phyloP scores from a whole-genome alignment of 495 filamentous ascomycete genomes.

The Gamarada debralockiae region DNA sequence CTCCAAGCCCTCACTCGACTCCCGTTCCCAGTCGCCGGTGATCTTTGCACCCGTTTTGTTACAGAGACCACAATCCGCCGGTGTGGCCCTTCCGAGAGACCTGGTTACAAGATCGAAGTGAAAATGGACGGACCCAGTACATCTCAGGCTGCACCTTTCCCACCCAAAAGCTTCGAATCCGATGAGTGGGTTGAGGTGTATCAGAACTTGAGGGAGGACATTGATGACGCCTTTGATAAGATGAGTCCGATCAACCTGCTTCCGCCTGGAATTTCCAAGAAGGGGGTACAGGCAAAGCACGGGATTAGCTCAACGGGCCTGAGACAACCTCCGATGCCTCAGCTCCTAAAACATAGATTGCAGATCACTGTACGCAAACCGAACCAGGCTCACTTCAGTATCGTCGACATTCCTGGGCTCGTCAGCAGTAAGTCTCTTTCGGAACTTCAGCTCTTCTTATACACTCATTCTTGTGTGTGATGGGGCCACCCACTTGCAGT shows the following conservation, averaged over 20 bases:
- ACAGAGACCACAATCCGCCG: constrained; percentile 53
- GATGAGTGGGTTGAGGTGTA: constrained; percentile 25
- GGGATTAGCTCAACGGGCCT: neutral
- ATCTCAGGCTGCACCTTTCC: constrained; percentile 17
- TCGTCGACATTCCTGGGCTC: constrained; percentile 14
- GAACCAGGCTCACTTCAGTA: constrained; percentile 5
- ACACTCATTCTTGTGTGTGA: neutral
- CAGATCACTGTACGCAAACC: constrained; percentile 6
- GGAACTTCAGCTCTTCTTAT: neutral
- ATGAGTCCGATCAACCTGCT: constrained; percentile 34
- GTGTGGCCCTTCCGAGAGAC: constrained; percentile 9
- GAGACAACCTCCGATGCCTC: constrained; percentile 6
- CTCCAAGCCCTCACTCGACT: constrained; percentile 49
- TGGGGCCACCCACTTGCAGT: constrained; percentile 21
- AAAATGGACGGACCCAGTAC: constrained; percentile 16
- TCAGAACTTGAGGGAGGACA: constrained; percentile 25
- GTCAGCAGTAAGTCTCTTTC: constrained; percentile 34
- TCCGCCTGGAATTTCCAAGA: constrained; percentile 19
- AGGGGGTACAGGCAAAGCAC: neutral
- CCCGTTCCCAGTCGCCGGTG: constrained; percentile 43
- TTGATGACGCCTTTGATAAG: constrained; percentile 28
- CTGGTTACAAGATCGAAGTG: constrained; percentile 24
- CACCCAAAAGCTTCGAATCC: constrained; percentile 28
- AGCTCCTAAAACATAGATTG: constrained; percentile 14
- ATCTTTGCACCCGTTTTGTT: constrained; percentile 54